These are phyloP conservation scores for Chrysochromulina tobinii DNA, from an alignment of 78 protist genomes.

Conservation along the genomic window DNA sequence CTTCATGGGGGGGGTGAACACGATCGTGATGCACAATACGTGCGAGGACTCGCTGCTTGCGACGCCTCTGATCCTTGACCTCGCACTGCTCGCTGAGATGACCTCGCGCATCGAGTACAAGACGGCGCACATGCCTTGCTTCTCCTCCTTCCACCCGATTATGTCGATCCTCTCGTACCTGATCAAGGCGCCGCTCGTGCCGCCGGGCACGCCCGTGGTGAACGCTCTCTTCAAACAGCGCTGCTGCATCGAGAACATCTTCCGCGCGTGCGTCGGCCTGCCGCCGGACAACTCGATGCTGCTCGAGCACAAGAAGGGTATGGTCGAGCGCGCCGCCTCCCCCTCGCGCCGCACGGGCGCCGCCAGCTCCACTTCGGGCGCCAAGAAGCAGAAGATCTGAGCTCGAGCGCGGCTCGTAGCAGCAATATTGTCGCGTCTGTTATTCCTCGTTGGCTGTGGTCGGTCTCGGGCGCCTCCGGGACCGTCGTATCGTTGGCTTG, in stretches of 20 bases:
- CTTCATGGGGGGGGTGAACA: conserved; percentile 97
- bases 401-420: too few relatives aligned
- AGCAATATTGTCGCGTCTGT: too few relatives aligned
- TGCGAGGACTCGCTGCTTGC: conserved; percentile 98
- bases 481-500: too few relatives aligned
- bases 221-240: conserved; percentile 96
- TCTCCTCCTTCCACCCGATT: conserved; percentile 79
- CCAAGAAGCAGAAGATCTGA: too few relatives aligned
- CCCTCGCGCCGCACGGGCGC: not conserved
- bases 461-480: too few relatives aligned
- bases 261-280: conserved; percentile 95
- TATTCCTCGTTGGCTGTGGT: too few relatives aligned
- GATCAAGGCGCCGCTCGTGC: conserved; percentile 89
- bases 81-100: conserved; percentile 90
- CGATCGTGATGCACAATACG: conserved; percentile 82
- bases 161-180: conserved; percentile 78
- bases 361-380: too few relatives aligned
- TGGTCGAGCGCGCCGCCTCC: too few relatives aligned
- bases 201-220: conserved; percentile 90
- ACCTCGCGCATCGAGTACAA: conserved; percentile 71
- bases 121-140: conserved; percentile 44
- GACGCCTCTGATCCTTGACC: conserved; percentile 97
- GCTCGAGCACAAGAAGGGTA: conserved; percentile 72
- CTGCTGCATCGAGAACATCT: conserved; percentile 79
- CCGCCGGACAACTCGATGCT: conserved; percentile 90